Conservation (phyloP, 768 basidiomycete genomes). For the Stropharia rugosoannulata region DNA sequence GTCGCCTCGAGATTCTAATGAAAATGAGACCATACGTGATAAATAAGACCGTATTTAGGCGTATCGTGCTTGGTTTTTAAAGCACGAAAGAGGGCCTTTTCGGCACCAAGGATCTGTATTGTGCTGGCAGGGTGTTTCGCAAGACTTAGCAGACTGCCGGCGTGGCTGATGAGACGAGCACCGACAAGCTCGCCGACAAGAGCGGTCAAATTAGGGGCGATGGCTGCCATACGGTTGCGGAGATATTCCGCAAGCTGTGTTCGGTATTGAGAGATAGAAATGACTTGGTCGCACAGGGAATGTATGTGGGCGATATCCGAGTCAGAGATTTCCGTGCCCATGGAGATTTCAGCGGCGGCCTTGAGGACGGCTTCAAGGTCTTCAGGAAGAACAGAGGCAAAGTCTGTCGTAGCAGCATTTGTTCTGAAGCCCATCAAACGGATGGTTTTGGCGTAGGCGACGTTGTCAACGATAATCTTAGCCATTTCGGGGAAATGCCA, state of each 20-base stretch:
- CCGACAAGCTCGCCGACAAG: constrained; percentile 92
- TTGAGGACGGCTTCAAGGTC: constrained; percentile 95
- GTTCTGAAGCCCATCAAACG: constrained; percentile 96
- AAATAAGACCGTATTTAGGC: constrained; percentile 99
- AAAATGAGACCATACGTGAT: constrained; percentile 66
- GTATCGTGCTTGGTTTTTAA: constrained; percentile 99
- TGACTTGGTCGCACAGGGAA: constrained; percentile 96
- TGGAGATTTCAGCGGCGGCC: constrained; percentile 95
- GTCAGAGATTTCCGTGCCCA: constrained; percentile 99
- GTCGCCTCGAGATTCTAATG: neutral
- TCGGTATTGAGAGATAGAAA: constrained; percentile 93
- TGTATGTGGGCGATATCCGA: constrained; percentile 96
- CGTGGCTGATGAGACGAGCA: constrained; percentile 91
- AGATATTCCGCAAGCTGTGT: constrained; percentile 95
- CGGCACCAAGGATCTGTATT: constrained; percentile 96
- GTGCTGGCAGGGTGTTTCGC: constrained; percentile 98
- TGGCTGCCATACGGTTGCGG: constrained; percentile 96
- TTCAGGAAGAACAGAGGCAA: constrained; percentile 91
- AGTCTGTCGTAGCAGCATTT: constrained; percentile 83
- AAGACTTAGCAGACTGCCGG: constrained; percentile 91
- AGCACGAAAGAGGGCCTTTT: constrained; percentile 97
- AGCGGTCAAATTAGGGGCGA: constrained; percentile 95
- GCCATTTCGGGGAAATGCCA: constrained; percentile 99
- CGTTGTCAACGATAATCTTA: constrained; percentile 96
- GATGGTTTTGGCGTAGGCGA: constrained; percentile 95